Conservation (phyloP, 2,329 filamentous ascomycete species). For the Bertia moriformis region DNA sequence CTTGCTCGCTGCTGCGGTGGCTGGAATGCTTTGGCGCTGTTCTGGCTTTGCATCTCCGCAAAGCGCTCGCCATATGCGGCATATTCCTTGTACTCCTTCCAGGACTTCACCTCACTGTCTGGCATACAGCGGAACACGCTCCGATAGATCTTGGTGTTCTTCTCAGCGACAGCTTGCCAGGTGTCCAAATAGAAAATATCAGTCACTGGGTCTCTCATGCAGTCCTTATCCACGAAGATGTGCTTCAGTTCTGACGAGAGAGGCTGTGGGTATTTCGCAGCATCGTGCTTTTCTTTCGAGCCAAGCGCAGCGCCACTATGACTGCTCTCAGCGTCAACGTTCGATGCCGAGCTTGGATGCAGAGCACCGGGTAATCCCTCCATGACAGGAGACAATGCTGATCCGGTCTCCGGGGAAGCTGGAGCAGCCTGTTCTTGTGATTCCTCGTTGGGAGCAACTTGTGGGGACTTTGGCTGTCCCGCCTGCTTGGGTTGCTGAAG, state of each 20-base stretch:
- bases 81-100: constrained; percentile 84
- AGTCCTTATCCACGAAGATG: constrained; percentile 70
- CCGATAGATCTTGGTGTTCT: constrained; percentile 90
- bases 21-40: constrained; percentile 32
- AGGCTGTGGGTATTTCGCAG: constrained; percentile 32
- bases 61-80: constrained; percentile 66
- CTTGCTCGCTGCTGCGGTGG: constrained; percentile 11
- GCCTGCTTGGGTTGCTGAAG: constrained; percentile 31
- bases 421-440: constrained; percentile 10
- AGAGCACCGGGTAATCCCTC: not conserved
- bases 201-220: constrained; percentile 82
- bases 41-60: constrained; percentile 45
- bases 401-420: constrained; percentile 14
- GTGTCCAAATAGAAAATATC: constrained; percentile 72
- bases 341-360: not conserved
- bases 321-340: constrained; percentile 24
- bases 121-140: constrained; percentile 94
- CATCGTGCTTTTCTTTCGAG: constrained; percentile 35
- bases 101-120: constrained; percentile 82
- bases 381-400: constrained; percentile 20
- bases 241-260: constrained; percentile 55
- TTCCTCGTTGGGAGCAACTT: constrained; percentile 4
- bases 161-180: constrained; percentile 76
- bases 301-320: constrained; percentile 68
- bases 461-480: constrained; percentile 11